These are phyloP conservation scores for Nannizziopsis arthrosporioides DNA, from an alignment of 2,329 filamentous ascomycete species.

Conservation along the genomic window DNA sequence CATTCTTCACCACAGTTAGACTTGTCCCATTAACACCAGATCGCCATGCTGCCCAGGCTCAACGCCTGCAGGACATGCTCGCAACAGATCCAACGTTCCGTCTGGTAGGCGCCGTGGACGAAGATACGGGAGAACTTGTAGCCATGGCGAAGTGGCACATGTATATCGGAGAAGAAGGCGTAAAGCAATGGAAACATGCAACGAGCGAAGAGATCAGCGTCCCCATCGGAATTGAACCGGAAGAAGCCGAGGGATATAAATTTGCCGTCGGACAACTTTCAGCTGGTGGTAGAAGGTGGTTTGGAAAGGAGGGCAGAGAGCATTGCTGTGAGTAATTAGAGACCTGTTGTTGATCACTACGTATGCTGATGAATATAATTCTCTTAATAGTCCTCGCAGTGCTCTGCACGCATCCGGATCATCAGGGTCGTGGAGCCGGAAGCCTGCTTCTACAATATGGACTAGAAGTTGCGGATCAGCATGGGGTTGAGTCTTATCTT, in stretches of 20 bases:
- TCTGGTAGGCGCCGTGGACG: conserved; percentile 10
- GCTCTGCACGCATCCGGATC: conserved; percentile 25
- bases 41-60: conserved; percentile 2
- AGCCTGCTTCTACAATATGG: conserved; percentile 20
- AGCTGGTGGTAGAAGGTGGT: conserved; percentile 7
- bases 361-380: not conserved
- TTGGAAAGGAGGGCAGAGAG: conserved; percentile 13
- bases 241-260: conserved; percentile 10
- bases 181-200: conserved; percentile 9
- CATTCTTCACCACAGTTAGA: conserved; percentile 11
- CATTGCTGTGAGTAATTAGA: conserved; percentile 13
- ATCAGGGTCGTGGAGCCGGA: conserved; percentile 23
- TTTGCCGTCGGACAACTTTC: conserved; percentile 7
- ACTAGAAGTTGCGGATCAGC: conserved; percentile 17
- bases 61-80: conserved; percentile 2
- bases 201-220: conserved; percentile 8
- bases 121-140: conserved; percentile 13
- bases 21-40: conserved; percentile 4
- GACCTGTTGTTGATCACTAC: not conserved
- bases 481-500: conserved; percentile 20
- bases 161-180: conserved; percentile 3
- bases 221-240: conserved; percentile 1
- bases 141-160: conserved; percentile 12
- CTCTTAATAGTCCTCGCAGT: conserved; percentile 21
- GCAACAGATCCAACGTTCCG: conserved; percentile 10